Evolutionary conservation across 2,329 filamentous ascomycete genomes (phyloP).

Genomic region (Rhynchosporium secalis): DNA sequence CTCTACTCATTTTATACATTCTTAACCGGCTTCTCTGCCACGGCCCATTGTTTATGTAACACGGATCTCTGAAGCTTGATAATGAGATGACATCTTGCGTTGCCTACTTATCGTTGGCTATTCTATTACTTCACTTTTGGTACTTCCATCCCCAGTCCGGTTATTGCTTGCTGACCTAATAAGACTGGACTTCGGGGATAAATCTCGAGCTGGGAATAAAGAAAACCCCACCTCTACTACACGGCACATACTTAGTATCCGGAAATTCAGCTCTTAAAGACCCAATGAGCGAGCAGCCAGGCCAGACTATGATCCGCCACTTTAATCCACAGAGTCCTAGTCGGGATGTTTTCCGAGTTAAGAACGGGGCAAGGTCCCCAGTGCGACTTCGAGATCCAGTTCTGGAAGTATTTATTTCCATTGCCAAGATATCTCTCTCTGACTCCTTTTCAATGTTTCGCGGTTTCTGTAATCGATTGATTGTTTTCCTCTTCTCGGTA

Average conservation of each 20-base stretch:
- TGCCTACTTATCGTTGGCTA: too few species aligned
- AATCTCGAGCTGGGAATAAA: constrained; percentile 7
- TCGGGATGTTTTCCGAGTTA: neutral
- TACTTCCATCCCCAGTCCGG: too few species aligned
- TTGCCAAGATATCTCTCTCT: constrained; percentile 1
- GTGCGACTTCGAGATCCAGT: neutral
- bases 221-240: neutral
- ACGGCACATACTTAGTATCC: neutral
- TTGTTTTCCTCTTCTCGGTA: neutral
- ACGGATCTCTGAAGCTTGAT: too few species aligned
- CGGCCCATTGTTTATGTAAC: too few species aligned
- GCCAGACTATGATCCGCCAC: constrained; percentile 3
- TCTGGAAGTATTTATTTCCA: constrained; percentile 4
- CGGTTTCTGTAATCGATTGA: neutral
- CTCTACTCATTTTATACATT: too few species aligned
- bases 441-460: neutral
- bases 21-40: too few species aligned
- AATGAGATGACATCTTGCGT: too few species aligned
- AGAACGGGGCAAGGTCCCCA: neutral
- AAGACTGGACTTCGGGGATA: neutral
- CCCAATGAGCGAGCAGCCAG: constrained; percentile 4
- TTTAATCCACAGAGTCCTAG: neutral
- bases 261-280: neutral
- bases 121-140: too few species aligned
- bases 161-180: constrained; percentile 1